Evolutionary conservation across 768 basidiomycete genomes (phyloP).

Genomic region (Tricholoma furcatifolium): DNA sequence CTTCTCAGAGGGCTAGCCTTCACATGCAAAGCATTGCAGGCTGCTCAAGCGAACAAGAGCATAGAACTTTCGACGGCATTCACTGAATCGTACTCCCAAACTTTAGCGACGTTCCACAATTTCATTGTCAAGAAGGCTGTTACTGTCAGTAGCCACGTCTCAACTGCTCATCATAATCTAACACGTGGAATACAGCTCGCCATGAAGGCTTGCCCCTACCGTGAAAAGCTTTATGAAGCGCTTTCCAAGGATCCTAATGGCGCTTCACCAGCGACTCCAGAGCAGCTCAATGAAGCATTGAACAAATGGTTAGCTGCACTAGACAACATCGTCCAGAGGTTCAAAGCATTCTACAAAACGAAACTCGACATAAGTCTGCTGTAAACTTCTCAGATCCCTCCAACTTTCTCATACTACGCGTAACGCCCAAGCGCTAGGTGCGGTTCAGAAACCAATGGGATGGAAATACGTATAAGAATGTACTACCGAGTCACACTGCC

Average conservation of each 20-base stretch:
- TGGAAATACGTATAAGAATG: no score
- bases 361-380: conserved; percentile 14
- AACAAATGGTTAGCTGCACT: conserved; percentile 69
- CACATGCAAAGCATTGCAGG: conserved; percentile 78
- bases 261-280: conserved; percentile 41
- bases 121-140: conserved; percentile 48
- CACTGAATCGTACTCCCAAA: conserved; percentile 74
- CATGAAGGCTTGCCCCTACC: conserved; percentile 67
- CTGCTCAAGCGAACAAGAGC: conserved; percentile 61
- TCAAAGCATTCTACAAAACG: conserved; percentile 61
- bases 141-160: neutral
- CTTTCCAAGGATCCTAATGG: conserved; percentile 60
- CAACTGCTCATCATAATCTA: neutral
- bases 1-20: conserved; percentile 88
- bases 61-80: conserved; percentile 75
- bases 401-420: no score
- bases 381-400: neutral
- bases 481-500: no score
- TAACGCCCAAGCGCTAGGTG: no score
- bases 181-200: conserved; percentile 40
- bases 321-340: conserved; percentile 47
- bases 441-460: no score
- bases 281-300: conserved; percentile 55
- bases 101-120: conserved; percentile 84
- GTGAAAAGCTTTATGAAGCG: conserved; percentile 65